These are phyloP conservation scores for Solanum lignicaule DNA, from an alignment of 257 asterid genomes.

Conservation along the genomic window DNA sequence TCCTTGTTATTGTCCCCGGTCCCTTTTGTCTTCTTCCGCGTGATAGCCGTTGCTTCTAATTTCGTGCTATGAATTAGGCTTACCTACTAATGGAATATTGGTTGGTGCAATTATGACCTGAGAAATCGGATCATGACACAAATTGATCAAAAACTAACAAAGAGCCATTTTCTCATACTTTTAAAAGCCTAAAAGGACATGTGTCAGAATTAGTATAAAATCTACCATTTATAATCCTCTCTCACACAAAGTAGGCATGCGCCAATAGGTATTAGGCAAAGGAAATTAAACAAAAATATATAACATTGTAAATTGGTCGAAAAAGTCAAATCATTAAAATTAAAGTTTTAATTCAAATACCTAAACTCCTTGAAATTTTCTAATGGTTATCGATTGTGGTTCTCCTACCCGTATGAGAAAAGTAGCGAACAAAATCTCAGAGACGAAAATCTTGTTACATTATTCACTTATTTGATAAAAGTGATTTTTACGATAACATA, in stretches of 20 bases:
- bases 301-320: background rate
- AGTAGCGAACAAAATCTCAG: background rate
- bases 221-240: background rate
- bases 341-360: background rate
- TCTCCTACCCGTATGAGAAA: too few relatives aligned
- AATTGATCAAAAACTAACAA: too few relatives aligned
- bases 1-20: too few relatives aligned
- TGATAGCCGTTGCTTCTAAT: too few relatives aligned
- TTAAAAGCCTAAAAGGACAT: background rate
- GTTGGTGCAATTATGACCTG: too few relatives aligned
- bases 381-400: background rate
- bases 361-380: background rate
- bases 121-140: too few relatives aligned
- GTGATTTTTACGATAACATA: too few relatives aligned
- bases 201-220: background rate
- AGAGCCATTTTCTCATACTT: too few relatives aligned
- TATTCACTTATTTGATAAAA: background rate
- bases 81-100: too few relatives aligned
- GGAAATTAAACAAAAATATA: background rate
- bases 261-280: background rate
- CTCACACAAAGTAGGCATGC: background rate
- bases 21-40: too few relatives aligned
- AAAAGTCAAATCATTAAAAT: background rate
- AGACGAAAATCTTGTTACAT: background rate
- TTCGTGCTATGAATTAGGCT: too few relatives aligned